These are phyloP conservation scores for Plasmodium ovale DNA, from an alignment of 169 alveolate species.

Conservation along the genomic window DNA sequence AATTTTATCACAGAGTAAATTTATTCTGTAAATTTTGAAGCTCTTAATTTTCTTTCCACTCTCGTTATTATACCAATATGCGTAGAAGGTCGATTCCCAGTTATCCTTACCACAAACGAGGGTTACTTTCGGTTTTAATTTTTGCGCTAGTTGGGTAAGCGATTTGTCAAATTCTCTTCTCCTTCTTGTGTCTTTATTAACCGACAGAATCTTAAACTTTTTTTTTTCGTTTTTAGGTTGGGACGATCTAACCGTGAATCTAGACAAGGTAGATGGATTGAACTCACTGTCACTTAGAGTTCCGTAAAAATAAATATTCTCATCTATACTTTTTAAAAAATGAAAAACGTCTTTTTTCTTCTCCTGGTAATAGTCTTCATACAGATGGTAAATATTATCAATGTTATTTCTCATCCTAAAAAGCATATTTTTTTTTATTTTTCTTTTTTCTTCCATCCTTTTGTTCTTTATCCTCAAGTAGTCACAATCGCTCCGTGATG, in stretches of 20 bases:
- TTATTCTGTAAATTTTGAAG: slow-evolving; percentile 78
- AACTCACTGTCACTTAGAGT: slow-evolving; percentile 36
- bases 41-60: slow-evolving; percentile 76
- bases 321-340: slow-evolving; percentile 60
- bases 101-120: slow-evolving; percentile 84
- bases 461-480: background rate
- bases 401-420: slow-evolving; percentile 55
- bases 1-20: slow-evolving; percentile 82
- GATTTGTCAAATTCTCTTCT: slow-evolving; percentile 79
- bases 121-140: slow-evolving; percentile 79
- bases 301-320: slow-evolving; percentile 22
- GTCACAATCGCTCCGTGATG: slow-evolving; percentile 26
- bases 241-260: no score
- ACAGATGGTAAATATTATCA: slow-evolving; percentile 41
- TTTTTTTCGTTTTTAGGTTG: slow-evolving; percentile 32
- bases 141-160: slow-evolving; percentile 75
- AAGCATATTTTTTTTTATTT: slow-evolving; percentile 46
- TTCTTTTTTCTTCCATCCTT: slow-evolving; percentile 21
- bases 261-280: background rate
- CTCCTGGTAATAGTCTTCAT: slow-evolving; percentile 11
- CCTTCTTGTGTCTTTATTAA: slow-evolving; percentile 78
- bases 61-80: slow-evolving; percentile 82
- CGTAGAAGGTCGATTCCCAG: slow-evolving; percentile 86
- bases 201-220: slow-evolving; percentile 28
- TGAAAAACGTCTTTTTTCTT: slow-evolving; percentile 16